Evolutionary conservation across 1,284 basidiomycete species (phyloP).

Genomic region (Microbotryum scabiosae): DNA sequence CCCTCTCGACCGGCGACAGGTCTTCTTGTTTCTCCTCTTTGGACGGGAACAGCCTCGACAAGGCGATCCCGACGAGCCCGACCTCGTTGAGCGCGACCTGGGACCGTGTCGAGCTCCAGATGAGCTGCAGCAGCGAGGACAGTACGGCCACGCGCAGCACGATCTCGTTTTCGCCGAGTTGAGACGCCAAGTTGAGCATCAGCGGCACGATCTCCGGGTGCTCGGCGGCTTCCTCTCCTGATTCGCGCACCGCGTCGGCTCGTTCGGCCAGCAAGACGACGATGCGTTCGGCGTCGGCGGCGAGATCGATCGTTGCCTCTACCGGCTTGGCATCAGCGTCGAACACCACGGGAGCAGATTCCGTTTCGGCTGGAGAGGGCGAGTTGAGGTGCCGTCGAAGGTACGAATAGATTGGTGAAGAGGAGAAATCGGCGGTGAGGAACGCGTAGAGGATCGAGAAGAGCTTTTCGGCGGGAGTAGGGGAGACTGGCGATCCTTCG

Average conservation of each 20-base stretch:
- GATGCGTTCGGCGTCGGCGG: not conserved
- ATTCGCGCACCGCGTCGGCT: not conserved
- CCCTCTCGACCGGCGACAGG: not conserved
- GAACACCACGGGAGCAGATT: no score
- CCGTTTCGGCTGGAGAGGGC: no score
- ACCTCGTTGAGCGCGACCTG: conserved; percentile 36
- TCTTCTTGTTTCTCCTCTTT: not conserved
- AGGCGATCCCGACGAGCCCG: conserved; percentile 4
- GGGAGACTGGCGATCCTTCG: not conserved
- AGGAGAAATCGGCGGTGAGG: conserved; percentile 11
- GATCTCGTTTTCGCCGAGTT: not conserved
- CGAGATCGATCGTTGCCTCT: no score
- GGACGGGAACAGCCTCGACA: not conserved
- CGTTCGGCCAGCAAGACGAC: not conserved
- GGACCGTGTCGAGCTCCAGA: not conserved
- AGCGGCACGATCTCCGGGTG: not conserved
- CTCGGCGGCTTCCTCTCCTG: not conserved
- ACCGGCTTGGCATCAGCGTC: no score
- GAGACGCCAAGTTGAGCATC: conserved; percentile 1
- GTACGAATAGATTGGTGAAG: not conserved
- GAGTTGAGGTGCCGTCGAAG: conserved; percentile 1
- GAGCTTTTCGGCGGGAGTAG: not conserved
- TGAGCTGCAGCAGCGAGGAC: conserved; percentile 1
- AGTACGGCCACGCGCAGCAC: not conserved
- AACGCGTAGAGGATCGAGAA: conserved; percentile 14